A percentile compares a stretch with the other conserved stretches of the same genome.
phyloP scores from a whole-genome alignment of 768 basidiomycete genomes.

The Artomyces pyxidatus region DNA sequence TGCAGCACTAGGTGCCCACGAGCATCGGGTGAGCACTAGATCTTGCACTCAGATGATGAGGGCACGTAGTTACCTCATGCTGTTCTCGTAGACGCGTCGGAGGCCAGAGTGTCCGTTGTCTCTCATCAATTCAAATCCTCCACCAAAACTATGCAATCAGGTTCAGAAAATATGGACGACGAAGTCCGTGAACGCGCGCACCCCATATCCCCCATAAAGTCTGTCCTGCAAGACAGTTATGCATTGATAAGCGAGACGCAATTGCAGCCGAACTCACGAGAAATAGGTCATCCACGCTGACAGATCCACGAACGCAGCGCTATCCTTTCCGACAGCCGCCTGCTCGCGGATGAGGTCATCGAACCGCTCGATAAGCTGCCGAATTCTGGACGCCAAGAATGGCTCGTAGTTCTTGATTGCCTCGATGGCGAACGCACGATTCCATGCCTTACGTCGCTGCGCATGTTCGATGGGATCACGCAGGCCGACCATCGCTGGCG shows the following conservation, averaged over 20 bases:
- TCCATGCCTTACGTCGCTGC: constrained; percentile 40
- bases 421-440: constrained; percentile 35
- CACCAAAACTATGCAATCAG: constrained; percentile 27
- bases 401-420: constrained; percentile 41
- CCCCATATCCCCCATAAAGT: constrained; percentile 37
- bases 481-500: constrained; percentile 30
- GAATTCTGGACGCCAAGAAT: constrained; percentile 27
- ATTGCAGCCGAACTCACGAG: constrained; percentile 22
- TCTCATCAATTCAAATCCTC: constrained; percentile 27
- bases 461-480: constrained; percentile 36
- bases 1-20: too few relatives aligned
- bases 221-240: constrained; percentile 27
- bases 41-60: too few relatives aligned
- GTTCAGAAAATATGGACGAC: too few relatives aligned
- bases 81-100: constrained; percentile 35
- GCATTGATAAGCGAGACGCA: not conserved
- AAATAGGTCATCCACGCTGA: constrained; percentile 33
- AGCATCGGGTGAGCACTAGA: constrained; percentile 2
- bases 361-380: constrained; percentile 34
- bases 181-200: constrained; percentile 17
- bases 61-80: constrained; percentile 31
- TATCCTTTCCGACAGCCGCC: constrained; percentile 10
- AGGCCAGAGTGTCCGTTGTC: constrained; percentile 35
- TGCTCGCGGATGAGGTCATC: constrained; percentile 15
- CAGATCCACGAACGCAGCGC: constrained; percentile 24